These are phyloP conservation scores for Theobroma grandiflorum DNA, from an alignment of 441 rosid species.

Conservation along the genomic window DNA sequence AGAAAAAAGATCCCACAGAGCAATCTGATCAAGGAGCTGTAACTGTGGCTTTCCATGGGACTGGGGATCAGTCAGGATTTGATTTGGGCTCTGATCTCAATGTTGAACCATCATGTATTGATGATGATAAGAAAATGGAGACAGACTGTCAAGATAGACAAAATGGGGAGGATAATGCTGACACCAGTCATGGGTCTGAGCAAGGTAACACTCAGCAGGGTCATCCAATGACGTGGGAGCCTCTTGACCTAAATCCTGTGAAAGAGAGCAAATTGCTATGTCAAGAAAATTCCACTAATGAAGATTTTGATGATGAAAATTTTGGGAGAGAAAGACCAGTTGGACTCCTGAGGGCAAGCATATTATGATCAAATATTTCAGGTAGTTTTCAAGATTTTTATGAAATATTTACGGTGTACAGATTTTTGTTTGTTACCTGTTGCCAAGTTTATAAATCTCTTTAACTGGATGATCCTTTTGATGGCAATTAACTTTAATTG, in stretches of 20 bases:
- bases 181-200: conserved; percentile 46
- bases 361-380: conserved; percentile 47
- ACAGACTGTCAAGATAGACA: conserved; percentile 51
- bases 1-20: conserved; percentile 84
- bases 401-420: not conserved
- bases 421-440: conserved; percentile 23
- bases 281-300: conserved; percentile 90
- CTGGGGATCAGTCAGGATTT: conserved; percentile 66
- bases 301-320: conserved; percentile 82
- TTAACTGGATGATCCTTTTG: conserved; percentile 20
- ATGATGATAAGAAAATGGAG: conserved; percentile 57
- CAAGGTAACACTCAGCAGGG: conserved; percentile 48
- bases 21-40: conserved; percentile 78
- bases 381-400: conserved; percentile 46
- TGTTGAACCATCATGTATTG: conserved; percentile 54
- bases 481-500: not conserved
- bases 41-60: conserved; percentile 66
- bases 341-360: conserved; percentile 58
- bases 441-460: conserved; percentile 7
- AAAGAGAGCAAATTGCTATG: conserved; percentile 69
- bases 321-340: conserved; percentile 55
- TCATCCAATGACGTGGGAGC: conserved; percentile 69
- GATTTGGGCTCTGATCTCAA: conserved; percentile 82
- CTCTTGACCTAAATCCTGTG: conserved; percentile 50
- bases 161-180: conserved; percentile 54